Conservation (phyloP, 2,329 filamentous ascomycete genomes). For the Hypoxylon sp. region DNA sequence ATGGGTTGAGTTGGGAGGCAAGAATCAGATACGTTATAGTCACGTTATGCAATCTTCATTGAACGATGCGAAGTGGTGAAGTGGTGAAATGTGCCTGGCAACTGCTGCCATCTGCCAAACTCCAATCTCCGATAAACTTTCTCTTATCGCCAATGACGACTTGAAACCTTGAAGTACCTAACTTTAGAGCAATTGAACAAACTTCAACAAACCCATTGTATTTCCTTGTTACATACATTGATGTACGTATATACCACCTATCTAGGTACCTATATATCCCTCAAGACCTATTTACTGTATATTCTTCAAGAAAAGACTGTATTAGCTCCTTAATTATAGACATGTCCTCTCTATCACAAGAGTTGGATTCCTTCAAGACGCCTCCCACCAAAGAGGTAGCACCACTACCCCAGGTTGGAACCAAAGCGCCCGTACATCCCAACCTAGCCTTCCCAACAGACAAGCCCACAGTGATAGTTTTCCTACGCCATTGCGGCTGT, state of each 20-base stretch:
- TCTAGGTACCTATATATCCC: constrained; percentile 2
- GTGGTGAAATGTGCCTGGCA: constrained; percentile 4
- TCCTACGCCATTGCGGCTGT: constrained; percentile 81
- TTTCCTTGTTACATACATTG: constrained; percentile 2
- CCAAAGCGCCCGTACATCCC: constrained; percentile 68
- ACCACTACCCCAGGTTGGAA: constrained; percentile 66
- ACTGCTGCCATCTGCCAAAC: constrained; percentile 25
- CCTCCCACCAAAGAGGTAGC: constrained; percentile 61
- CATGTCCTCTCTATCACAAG: constrained; percentile 55
- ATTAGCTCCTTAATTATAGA: neutral
- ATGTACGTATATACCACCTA: no score
- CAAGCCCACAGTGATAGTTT: constrained; percentile 74
- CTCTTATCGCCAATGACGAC: constrained; percentile 24
- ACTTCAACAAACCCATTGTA: no score
- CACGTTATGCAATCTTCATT: constrained; percentile 30
- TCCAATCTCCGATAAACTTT: constrained; percentile 27
- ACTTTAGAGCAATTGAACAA: neutral
- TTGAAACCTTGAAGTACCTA: neutral
- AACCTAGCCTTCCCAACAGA: constrained; percentile 67
- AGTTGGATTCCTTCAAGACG: constrained; percentile 61
- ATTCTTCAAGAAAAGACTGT: neutral
- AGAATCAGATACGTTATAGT: constrained; percentile 1
- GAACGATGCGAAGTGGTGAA: constrained; percentile 2
- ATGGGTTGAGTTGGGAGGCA: constrained; percentile 5
- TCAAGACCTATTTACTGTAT: constrained; percentile 8